These are phyloP conservation scores for Mortierella hygrophila DNA, from an alignment of 192 early-diverging fungal genomes.

Conservation along the genomic window DNA sequence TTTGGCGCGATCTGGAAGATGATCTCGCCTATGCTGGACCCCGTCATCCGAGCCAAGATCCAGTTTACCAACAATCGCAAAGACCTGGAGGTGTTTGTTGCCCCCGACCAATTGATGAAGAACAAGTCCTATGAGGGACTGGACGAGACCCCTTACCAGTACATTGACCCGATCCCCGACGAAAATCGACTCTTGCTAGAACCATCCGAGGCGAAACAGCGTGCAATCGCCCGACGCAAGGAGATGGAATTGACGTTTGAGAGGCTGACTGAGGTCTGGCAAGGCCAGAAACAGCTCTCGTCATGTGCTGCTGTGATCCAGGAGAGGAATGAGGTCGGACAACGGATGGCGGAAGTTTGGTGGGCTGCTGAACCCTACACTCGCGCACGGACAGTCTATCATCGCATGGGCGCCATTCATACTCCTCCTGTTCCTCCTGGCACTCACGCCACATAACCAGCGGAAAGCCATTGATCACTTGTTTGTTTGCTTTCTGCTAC, in stretches of 20 bases:
- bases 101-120: conserved; percentile 37
- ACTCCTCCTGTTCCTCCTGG: background rate
- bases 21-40: conserved; percentile 86
- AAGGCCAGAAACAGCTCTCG: conserved; percentile 52
- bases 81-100: conserved; percentile 74
- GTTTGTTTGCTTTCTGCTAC: background rate
- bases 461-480: background rate
- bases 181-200: conserved; percentile 24
- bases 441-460: background rate
- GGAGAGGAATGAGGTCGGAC: conserved; percentile 42
- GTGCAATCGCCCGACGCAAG: conserved; percentile 20
- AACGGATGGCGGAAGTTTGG: conserved; percentile 39
- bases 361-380: conserved; percentile 40
- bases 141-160: conserved; percentile 32
- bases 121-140: conserved; percentile 33
- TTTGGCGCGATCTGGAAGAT: conserved; percentile 83
- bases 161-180: conserved; percentile 6
- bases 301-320: conserved; percentile 43
- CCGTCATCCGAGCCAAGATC: conserved; percentile 89
- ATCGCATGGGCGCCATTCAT: conserved; percentile 34
- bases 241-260: conserved; percentile 55
- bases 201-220: conserved; percentile 37
- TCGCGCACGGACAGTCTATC: conserved; percentile 43
- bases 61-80: conserved; percentile 73
- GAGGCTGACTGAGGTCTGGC: conserved; percentile 49